Percentiles rank a stretch among this genome's conserved stretches.
Evolutionary conservation across 192 early-diverging fungal species (phyloP).

Genomic region (Coemansia sp.): DNA sequence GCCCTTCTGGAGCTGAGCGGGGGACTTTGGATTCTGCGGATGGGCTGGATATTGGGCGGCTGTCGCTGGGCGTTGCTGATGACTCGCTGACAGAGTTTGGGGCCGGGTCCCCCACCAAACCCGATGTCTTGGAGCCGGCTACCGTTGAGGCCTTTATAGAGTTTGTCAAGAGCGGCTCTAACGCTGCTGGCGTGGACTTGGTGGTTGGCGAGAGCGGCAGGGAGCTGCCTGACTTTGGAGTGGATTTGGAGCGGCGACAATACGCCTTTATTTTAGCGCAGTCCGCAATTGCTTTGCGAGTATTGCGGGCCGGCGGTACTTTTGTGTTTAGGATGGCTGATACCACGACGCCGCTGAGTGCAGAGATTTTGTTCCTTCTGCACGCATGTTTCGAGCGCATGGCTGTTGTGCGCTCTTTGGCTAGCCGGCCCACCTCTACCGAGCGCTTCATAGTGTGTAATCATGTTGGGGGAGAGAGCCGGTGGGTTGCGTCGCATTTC

Average conservation of each 20-base stretch:
- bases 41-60: not conserved
- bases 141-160: constrained; percentile 25
- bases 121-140: constrained; percentile 12
- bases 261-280: constrained; percentile 29
- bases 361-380: constrained; percentile 36
- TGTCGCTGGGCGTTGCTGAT: not conserved
- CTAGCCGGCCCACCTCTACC: constrained; percentile 14
- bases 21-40: not conserved
- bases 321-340: constrained; percentile 41
- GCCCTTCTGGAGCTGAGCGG: not conserved
- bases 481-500: constrained; percentile 23
- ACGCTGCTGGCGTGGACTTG: constrained; percentile 22
- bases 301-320: constrained; percentile 26
- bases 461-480: constrained; percentile 7
- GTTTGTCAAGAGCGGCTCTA: constrained; percentile 4
- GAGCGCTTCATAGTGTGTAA: constrained; percentile 42
- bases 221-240: constrained; percentile 1
- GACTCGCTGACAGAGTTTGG: not conserved
- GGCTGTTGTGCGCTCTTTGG: constrained; percentile 29
- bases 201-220: constrained; percentile 26
- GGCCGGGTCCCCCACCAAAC: not conserved
- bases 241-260: constrained; percentile 23
- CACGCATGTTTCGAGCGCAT: constrained; percentile 34
- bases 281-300: constrained; percentile 21
- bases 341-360: constrained; percentile 29